Conservation (phyloP, 2,329 filamentous ascomycete species). For the Seiridium cupressi region DNA sequence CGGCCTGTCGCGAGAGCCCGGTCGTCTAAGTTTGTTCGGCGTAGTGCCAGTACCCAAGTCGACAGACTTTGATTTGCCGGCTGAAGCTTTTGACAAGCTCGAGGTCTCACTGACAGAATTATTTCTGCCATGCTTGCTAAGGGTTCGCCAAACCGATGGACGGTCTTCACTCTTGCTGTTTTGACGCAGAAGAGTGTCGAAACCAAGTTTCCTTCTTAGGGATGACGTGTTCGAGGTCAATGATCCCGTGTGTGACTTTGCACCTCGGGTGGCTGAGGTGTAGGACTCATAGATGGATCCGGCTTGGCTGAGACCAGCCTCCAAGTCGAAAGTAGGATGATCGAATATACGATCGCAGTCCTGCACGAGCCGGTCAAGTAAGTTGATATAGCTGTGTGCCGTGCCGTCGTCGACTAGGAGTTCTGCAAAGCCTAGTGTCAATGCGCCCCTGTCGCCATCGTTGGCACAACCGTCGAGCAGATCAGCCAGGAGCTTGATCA, state of each 20-base stretch:
- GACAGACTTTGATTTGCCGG: constrained; percentile 74
- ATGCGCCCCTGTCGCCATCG: constrained; percentile 82
- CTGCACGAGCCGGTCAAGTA: constrained; percentile 85
- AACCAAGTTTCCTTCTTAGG: constrained; percentile 78
- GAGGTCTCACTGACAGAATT: constrained; percentile 55
- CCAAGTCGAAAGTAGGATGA: constrained; percentile 39
- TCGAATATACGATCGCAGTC: constrained; percentile 90
- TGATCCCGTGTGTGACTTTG: constrained; percentile 68
- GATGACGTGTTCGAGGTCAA: constrained; percentile 85
- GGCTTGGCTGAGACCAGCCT: constrained; percentile 38
- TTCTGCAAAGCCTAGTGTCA: constrained; percentile 88
- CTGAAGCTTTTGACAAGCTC: constrained; percentile 65
- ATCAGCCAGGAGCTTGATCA: constrained; percentile 84
- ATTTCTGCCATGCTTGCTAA: constrained; percentile 74
- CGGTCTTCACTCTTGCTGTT: constrained; percentile 73
- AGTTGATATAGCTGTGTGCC: constrained; percentile 80
- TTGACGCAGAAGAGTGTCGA: constrained; percentile 72
- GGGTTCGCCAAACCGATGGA: constrained; percentile 78
- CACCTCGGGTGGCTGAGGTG: constrained; percentile 55
- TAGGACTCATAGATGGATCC: constrained; percentile 56
- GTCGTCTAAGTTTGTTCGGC: constrained; percentile 50
- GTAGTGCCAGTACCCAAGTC: constrained; percentile 59
- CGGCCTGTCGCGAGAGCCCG: constrained; percentile 58
- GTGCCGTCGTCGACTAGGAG: constrained; percentile 76
- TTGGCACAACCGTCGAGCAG: constrained; percentile 87